A percentile compares a stretch with the other conserved stretches of the same genome.
These are phyloP conservation scores for Parachaetomium inaequale DNA, from an alignment of 495 filamentous ascomycete genomes.

Conservation along the genomic window DNA sequence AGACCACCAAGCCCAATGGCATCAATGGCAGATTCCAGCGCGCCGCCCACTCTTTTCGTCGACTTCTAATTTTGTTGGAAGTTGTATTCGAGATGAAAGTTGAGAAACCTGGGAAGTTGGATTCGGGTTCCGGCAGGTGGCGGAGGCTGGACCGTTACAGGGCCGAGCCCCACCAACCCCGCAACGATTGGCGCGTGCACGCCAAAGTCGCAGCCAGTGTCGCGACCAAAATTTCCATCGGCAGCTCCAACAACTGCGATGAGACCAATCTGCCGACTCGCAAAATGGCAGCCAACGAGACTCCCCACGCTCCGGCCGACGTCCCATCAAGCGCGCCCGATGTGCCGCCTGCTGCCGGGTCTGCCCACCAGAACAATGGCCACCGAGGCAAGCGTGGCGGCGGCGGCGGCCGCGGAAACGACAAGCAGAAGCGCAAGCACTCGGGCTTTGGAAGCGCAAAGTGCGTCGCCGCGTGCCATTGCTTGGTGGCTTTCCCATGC, in stretches of 20 bases:
- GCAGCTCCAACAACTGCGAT: not conserved
- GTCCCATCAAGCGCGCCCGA: not conserved
- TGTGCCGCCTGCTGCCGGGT: not conserved
- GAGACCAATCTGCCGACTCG: conserved; percentile 11
- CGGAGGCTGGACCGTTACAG: not conserved
- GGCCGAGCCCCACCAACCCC: not conserved
- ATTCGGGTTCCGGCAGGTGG: not conserved
- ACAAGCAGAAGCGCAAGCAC: conserved; percentile 26
- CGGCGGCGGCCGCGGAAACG: conserved; percentile 20
- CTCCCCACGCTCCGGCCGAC: conserved; percentile 4
- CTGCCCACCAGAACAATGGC: conserved; percentile 20
- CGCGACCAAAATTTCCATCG: not conserved
- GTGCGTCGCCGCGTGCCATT: conserved; percentile 18
- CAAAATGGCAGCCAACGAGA: conserved; percentile 27
- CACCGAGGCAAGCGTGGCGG: conserved; percentile 15
- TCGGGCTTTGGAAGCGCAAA: conserved; percentile 25
- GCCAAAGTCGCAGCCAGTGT: not conserved
- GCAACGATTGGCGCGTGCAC: not conserved
- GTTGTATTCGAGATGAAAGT: too few species aligned
- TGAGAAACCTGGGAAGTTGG: too few species aligned
- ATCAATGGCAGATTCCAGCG: too few species aligned
- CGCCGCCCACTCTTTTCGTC: too few species aligned
- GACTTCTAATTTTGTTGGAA: too few species aligned
- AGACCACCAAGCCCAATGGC: too few species aligned
- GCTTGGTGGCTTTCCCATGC: conserved; percentile 17